Evolutionary conservation across 371 early-diverging fungal genomes (phyloP).

Genomic region (Mycotypha africana): DNA sequence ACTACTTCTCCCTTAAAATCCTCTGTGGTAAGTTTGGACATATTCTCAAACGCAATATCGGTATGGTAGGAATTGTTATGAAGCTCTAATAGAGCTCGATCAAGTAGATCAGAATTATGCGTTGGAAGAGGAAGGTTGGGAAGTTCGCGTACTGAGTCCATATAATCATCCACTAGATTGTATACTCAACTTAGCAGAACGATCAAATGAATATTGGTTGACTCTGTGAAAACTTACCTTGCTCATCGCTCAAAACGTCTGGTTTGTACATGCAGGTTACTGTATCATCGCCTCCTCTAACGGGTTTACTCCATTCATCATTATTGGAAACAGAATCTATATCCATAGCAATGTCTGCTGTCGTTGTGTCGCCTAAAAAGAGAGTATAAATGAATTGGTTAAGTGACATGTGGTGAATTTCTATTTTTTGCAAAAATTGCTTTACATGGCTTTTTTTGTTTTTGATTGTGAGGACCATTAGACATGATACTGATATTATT

Average conservation of each 20-base stretch:
- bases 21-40: constrained; percentile 39
- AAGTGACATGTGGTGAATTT: too few species aligned
- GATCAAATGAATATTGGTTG: too few species aligned
- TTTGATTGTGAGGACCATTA: too few species aligned
- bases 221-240: constrained; percentile 5
- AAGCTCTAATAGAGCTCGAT: constrained; percentile 56
- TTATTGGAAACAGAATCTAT: too few species aligned
- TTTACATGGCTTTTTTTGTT: too few species aligned
- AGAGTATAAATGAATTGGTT: too few species aligned
- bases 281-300: constrained; percentile 49
- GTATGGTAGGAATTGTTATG: constrained; percentile 53
- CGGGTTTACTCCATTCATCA: too few species aligned
- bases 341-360: too few species aligned
- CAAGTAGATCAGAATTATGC: constrained; percentile 55
- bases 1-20: constrained; percentile 44
- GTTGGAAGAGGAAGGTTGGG: constrained; percentile 32
- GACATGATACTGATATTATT: too few species aligned
- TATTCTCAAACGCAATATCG: constrained; percentile 47
- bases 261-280: constrained; percentile 30
- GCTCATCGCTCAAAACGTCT: not conserved
- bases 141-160: constrained; percentile 35
- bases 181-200: too few species aligned
- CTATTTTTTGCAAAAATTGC: too few species aligned
- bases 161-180: constrained; percentile 52
- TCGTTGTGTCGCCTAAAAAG: too few species aligned